Base-by-base conservation (phyloP, 768 basidiomycete genomes). In the Hebeloma cylindrosporum region DNA sequence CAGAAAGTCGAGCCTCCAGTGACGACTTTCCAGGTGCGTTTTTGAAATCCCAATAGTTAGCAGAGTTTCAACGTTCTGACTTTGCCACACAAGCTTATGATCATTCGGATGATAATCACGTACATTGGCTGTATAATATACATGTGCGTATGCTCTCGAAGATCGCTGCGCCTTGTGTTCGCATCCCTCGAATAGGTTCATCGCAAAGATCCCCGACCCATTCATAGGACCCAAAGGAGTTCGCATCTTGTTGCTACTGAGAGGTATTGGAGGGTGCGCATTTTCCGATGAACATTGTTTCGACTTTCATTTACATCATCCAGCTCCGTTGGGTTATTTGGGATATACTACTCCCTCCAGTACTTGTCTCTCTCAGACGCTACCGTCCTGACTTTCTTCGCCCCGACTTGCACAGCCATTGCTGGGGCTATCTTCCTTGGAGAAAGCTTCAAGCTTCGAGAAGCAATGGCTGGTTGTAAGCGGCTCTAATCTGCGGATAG, bases 351-450 rank as follows among this genome's bases (percentile, higher is more conserved):
- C 56, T 80, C 86, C 1, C 66, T 91, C 8, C 73, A 81, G 61
- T 88, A 84, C 61, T 74, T 93, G 3, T 85, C 86, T 0, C 70
- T 93, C 0, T 84, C 85, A 1, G 91, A 93, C 59, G 79, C 87
- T 0, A 83, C 81, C 0, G 85, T 87, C 4, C 66, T 95, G 35
- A 81, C 82, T 0, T 93, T 92, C 67, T 68, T 93, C 3, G 61
- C 75, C 0, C 92, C 92, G 0, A 74, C 83, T 40, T 71, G 72
- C 29, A 85, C 82, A 0, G 80, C 79, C 0, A 59, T 88, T 6
- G 66, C 80, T 5, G 89, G 80, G 3, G 76, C 77, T 10, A 52
- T 86, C 1, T 30, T 60, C 9, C 69, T 87, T 13, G 73, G 77
- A 18, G 91, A 93, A 54, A 61, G 57, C 0, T 75, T 86, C 48